Conservation (phyloP, 768 basidiomycete species). For the Lactarius quietus region DNA sequence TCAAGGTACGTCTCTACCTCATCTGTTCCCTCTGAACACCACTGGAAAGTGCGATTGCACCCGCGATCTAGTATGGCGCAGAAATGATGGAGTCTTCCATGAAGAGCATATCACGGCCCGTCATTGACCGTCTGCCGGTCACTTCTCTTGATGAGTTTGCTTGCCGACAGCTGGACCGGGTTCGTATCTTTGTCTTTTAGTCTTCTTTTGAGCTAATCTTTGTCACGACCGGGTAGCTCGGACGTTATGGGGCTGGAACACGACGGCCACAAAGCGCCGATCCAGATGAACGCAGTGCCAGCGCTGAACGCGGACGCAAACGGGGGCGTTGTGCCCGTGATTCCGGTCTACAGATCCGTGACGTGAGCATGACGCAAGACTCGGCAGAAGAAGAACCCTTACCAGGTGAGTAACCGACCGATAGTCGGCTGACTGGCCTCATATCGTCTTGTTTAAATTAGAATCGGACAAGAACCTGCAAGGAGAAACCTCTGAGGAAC, state of each 20-base stretch:
- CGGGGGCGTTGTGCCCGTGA: slow-evolving; percentile 20
- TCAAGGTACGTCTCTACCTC: slow-evolving; percentile 55
- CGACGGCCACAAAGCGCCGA: slow-evolving; percentile 14
- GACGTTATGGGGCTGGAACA: slow-evolving; percentile 16
- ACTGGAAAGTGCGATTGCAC: neutral
- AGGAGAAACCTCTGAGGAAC: slow-evolving; percentile 31
- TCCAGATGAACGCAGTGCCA: slow-evolving; percentile 13
- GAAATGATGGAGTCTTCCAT: slow-evolving; percentile 85
- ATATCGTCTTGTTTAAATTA: neutral
- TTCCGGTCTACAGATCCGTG: slow-evolving; percentile 18
- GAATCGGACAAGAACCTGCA: slow-evolving; percentile 2
- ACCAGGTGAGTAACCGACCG: neutral
- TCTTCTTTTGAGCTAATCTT: neutral
- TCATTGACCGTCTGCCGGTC: slow-evolving; percentile 74
- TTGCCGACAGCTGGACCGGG: slow-evolving; percentile 80
- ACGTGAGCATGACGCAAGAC: slow-evolving; percentile 23
- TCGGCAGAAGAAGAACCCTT: slow-evolving; percentile 15
- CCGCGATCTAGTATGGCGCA: slow-evolving; percentile 66
- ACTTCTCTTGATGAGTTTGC: slow-evolving; percentile 83
- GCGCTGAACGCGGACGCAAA: slow-evolving; percentile 13
- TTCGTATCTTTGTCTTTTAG: slow-evolving; percentile 38
- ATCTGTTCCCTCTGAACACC: neutral
- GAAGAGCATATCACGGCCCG: slow-evolving; percentile 75
- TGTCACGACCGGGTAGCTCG: slow-evolving; percentile 17
- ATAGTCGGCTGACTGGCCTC: slow-evolving; percentile 1